Conservation (phyloP, 2,329 filamentous ascomycete species). For the Bipolaris bicolor region DNA sequence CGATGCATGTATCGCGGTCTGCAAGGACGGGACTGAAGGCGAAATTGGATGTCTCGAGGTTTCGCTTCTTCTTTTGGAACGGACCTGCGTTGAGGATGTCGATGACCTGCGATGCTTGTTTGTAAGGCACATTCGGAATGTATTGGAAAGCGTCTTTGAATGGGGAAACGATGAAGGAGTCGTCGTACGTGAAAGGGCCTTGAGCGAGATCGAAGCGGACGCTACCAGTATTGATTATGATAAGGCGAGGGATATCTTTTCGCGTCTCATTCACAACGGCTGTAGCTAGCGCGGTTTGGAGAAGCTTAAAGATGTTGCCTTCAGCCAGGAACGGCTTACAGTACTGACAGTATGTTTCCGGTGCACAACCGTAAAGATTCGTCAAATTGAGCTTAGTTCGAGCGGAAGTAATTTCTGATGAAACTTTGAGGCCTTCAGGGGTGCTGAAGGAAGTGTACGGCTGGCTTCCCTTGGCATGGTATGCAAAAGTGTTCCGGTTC, state of each 20-base stretch:
- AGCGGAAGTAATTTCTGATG: conserved; percentile 57
- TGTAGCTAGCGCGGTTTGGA: conserved; percentile 58
- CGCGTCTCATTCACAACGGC: conserved; percentile 61
- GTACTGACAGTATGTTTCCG: conserved; percentile 63
- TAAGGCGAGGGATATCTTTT: conserved; percentile 59
- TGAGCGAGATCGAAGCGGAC: conserved; percentile 68
- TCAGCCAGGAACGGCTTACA: conserved; percentile 61
- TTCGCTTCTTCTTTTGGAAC: conserved; percentile 45
- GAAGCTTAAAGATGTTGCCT: conserved; percentile 62
- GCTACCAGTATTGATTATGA: conserved; percentile 66
- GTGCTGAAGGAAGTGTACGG: conserved; percentile 56
- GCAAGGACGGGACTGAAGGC: conserved; percentile 47
- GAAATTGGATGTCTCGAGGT: conserved; percentile 42
- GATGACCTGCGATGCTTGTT: conserved; percentile 51
- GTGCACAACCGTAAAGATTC: conserved; percentile 65
- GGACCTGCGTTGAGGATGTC: conserved; percentile 54
- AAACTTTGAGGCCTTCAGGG: conserved; percentile 54
- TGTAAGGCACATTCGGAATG: conserved; percentile 60
- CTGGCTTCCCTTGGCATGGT: conserved; percentile 63
- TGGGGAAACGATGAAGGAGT: conserved; percentile 62
- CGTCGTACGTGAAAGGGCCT: conserved; percentile 65
- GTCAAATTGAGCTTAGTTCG: conserved; percentile 63
- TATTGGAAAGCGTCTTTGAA: conserved; percentile 62
- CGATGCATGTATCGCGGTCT: conserved; percentile 56
- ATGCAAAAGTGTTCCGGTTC: conserved; percentile 70